Conservation (phyloP, 495 filamentous ascomycete species). For the Zalerion maritima region DNA sequence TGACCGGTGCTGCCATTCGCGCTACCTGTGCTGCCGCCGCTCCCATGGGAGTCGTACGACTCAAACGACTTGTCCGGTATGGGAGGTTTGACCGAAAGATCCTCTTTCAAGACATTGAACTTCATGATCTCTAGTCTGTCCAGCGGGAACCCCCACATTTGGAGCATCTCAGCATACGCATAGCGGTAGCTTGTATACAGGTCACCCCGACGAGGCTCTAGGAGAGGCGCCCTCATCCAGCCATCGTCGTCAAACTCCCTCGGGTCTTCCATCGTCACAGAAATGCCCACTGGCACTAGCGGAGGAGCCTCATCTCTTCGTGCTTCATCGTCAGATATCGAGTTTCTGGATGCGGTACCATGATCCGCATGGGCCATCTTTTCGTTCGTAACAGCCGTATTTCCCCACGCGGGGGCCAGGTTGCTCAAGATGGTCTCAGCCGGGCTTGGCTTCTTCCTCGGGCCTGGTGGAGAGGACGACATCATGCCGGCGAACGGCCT, state of each 20-base stretch:
- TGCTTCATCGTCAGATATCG: slow-evolving; percentile 30
- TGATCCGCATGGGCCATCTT: too few species aligned
- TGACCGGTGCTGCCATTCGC: slow-evolving; percentile 10
- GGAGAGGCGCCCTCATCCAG: slow-evolving; percentile 48
- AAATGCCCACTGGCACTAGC: slow-evolving; percentile 36
- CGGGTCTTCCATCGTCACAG: slow-evolving; percentile 58
- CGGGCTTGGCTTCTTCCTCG: slow-evolving; percentile 50
- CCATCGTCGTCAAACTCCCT: slow-evolving; percentile 65
- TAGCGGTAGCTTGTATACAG: slow-evolving; percentile 59
- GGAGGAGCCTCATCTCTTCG: slow-evolving; percentile 25
- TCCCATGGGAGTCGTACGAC: slow-evolving; percentile 18
- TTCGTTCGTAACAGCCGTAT: slow-evolving; percentile 35
- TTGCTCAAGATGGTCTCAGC: slow-evolving; percentile 50
- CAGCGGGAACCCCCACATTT: slow-evolving; percentile 65
- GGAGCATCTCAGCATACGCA: slow-evolving; percentile 69
- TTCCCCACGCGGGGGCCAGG: slow-evolving; percentile 51
- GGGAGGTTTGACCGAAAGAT: slow-evolving; percentile 13
- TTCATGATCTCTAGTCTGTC: slow-evolving; percentile 71
- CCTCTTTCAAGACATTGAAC: slow-evolving; percentile 49
- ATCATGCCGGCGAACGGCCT: slow-evolving; percentile 54
- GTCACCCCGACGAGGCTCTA: slow-evolving; percentile 45
- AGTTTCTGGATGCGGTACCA: slow-evolving; percentile 26
- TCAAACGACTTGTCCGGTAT: slow-evolving; percentile 12
- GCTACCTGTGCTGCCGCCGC: slow-evolving; percentile 8
- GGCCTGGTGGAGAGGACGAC: slow-evolving; percentile 56